Base-by-base conservation (phyloP, 495 filamentous ascomycete genomes). In the Neurospora sp. region DNA sequence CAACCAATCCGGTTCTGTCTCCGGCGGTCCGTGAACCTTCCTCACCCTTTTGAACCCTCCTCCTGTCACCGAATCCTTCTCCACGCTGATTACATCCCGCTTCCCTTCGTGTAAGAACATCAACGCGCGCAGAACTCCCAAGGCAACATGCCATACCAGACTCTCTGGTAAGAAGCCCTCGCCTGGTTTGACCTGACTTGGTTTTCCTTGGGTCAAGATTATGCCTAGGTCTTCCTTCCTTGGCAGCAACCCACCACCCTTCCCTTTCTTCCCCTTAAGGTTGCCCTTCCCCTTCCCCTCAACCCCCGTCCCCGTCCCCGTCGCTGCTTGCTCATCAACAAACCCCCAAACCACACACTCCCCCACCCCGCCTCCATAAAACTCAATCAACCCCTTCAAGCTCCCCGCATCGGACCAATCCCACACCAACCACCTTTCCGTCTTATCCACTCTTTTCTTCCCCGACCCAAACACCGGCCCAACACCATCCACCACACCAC, bases 31-130 rank as follows among this genome's bases (percentile, higher is more conserved):
- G 14, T 48, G 69, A 10, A 16, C 41, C 38, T 69, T 74, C 37
- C 75, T 71, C 70, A 71, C 18, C 46, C 77, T 27, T 39, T 10
- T 35, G 5, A 53, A 75, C 37, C 68, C n/a, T 72, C 35, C 5
- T 35, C 46, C 53, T 5, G 41, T 37, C 22, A 61, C 22, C 10
- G 11, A 1, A 10, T 53, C 46, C 5, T 20, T 48, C 37, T 42
- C 48, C 3, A 73, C 74, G 6, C 68, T 69, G 16, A 79, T 72
- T 0, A 71, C 39, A 1, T 80, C 77, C 37, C 74, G 41, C 12
- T 77, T 74, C 9, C 84, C 83, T 59, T 85, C 81, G 53, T 86
- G 84, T 59, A 86, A 71, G 75, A 81, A 85, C 69, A 81, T 76
- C 46, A 86, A 73, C 38, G 82, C 83, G 27, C 76, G 74, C 11